Base-by-base conservation (phyloP, 805 yeast genomes). In the Starmerella tilneyi region DNA sequence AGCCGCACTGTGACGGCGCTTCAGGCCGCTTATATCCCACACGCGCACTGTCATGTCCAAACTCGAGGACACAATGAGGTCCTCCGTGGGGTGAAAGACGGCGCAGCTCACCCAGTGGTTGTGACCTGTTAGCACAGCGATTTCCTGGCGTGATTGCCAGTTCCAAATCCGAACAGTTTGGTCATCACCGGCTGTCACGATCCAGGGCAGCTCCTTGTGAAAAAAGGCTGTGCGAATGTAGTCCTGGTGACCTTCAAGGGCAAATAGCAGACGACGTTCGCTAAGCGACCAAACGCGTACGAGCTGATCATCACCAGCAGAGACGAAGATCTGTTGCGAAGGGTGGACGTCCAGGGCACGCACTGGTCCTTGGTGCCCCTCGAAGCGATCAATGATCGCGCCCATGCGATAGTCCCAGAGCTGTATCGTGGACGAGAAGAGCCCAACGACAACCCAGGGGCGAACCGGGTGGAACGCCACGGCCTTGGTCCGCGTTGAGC, bases 401-500 rank as follows among this genome's bases (percentile, higher is more conserved):
- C 99, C 99, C 99, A 92, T 92, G 60, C 99, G 79, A 67, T 94
- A 92, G 66, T 92, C 99, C 99, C 99, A 92, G 53, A 92, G 73
- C 65, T 94, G 98, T 63, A 92, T 89, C n/a, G 96, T 86, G n/a
- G 96, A 85, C 22, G 96, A 84, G 64, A 89, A 92, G 50, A 94
- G 73, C 7, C 97, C 86, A 27, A 88, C 97, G 57, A 92, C 72
- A 49, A 86, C 84, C 96, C 96, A 92, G 48, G 98, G 96, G 64
- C 82, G 72, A 55, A 79, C 79, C 43, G 97, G 96, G 67, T 94
- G 96, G 68, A 92, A 86, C 47, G 98, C 96, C 61, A 92, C 84
- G 54, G 96, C 94, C 68, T 92, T 86, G 49, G 97, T 95, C 74
- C 97, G 75, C 48, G 96, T 84, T 53, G 96, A 85, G 75, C 92